These are phyloP conservation scores for Agaricus bisporus DNA, from an alignment of 768 basidiomycete genomes.

Conservation along the genomic window DNA sequence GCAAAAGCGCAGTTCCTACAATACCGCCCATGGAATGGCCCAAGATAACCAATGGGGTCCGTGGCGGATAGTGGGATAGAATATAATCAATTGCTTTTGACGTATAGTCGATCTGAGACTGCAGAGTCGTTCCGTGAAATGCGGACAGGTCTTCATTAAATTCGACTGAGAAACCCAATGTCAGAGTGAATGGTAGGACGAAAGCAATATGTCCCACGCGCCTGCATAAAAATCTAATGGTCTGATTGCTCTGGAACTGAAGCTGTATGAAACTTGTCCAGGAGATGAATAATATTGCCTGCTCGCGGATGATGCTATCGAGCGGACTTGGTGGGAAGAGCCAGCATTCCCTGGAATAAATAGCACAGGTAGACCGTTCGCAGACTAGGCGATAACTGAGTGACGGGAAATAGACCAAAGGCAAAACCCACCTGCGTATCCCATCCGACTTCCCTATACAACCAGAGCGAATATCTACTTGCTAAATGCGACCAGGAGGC, in stretches of 20 bases:
- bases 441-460: constrained; percentile 89
- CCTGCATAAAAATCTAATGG: constrained; percentile 85
- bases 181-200: background rate
- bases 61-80: constrained; percentile 63
- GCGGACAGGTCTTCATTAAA: constrained; percentile 98
- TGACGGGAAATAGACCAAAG: background rate
- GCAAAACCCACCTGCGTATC: constrained; percentile 51
- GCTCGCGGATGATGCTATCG: constrained; percentile 87
- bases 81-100: constrained; percentile 69
- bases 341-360: constrained; percentile 99
- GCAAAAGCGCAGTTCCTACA: constrained; percentile 76
- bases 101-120: constrained; percentile 75
- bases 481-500: constrained; percentile 66
- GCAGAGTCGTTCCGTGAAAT: constrained; percentile 85
- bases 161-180: constrained; percentile 53
- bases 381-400: constrained; percentile 10
- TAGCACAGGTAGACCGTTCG: constrained; percentile 73
- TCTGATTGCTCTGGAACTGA: constrained; percentile 39
- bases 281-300: constrained; percentile 73
- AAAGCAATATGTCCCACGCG: constrained; percentile 20
- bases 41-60: constrained; percentile 67
- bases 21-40: constrained; percentile 99
- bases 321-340: constrained; percentile 88
- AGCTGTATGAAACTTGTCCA: constrained; percentile 44
- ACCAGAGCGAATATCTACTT: constrained; percentile 73